Base-by-base conservation (phyloP, 2,329 filamentous ascomycete genomes). In the Claviceps pusilla region DNA sequence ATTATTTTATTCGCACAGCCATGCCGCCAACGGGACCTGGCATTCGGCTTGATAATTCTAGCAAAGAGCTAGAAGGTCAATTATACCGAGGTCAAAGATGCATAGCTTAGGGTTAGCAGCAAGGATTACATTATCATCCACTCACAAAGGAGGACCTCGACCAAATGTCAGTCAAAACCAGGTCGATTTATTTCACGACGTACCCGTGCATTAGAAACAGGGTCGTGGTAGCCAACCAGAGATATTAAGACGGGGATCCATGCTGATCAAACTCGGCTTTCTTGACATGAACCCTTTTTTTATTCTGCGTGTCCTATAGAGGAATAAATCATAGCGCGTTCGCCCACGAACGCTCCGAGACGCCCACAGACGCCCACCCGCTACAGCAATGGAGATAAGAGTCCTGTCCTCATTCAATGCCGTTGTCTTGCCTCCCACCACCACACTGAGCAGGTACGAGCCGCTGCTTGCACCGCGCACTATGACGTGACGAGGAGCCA, bases 161-260 rank as follows among this genome's bases (percentile, higher is more conserved):
- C 10, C 12, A 5, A 43, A 16, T 24, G 16, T 37, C 31, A 4
- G 28, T 35, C 41, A 41, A 41, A 16, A n/a, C 4, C 5, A n/a
- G 5, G 39, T 41, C 39, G 49, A 50, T 35, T 37, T 31, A 16
- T 33, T 46, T 4, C 33, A 51, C 28, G 7, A 19, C 9, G 11
- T 42, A 61, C 58, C 57, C 59, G 57, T 66, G 66, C 66, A 67
- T 68, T 66, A 67, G 63, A 63, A 60, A 62, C 57, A 57, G 59
- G 46, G 57, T 57, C 61, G 57, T 58, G 61, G 57, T 59, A 59
- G 57, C 58, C 59, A 66, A 60, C 60, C 61, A 64, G 65, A 54
- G 19, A 47, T 49, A 33, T 19, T 35, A 47, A 41, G 37, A 14
- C 37, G 28, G 43, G 45, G 46, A 46, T 52, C 49, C 19, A 50